Base-by-base conservation (phyloP, 176 grass and related monocot genomes). In the Cenchrus purpureus region DNA sequence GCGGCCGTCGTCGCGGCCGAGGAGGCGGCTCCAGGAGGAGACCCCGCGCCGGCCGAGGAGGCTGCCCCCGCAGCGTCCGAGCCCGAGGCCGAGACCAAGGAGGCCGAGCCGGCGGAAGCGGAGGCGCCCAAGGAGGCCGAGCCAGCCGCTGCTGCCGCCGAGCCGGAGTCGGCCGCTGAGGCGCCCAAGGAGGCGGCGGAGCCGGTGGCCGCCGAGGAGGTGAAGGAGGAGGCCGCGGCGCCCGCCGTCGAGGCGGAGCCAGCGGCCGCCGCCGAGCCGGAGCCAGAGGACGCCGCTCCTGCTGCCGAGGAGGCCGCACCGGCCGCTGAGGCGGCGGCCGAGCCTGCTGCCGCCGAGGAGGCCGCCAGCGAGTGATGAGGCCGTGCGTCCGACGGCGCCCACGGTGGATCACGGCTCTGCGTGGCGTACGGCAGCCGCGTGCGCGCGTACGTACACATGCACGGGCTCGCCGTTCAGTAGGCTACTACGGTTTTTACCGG, bases 21-120 rank as follows among this genome's bases (percentile, higher is more conserved):
- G 86, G 91, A 80, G 89, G 37, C 37, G 37, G 59, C 72, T 13
- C 51, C 40, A 17, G 77, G 84, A 94, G 68, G 79, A 85, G 34
- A 52, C 3, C 40, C 88, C 12, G 82, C 85, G 34, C 42, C 74
- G 65, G 93, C 63, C 5, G 87, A 65, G 59, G 60, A 76, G 65
- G 68, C 10, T 22, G 78, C 74, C 6, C 73, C 80, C 10, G 80
- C 43, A 14, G 15, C 29, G 7, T 75, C 43, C 50, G 82, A 68
- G 19, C 11, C 29, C 4, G 57, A 44, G 72, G 53, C 88, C 8
- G 72, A 68, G 34, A 17, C 65, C 55, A 61, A 85, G 62, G 34
- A 53, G 49, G 7, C 57, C 64, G 86, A 70, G 64, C 44, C 51
- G 28, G 51, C 51, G 28, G 51, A 62, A 10, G 58, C 58, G 20